Evolutionary conservation across 495 filamentous ascomycete species (phyloP), one percentile per base, ranked within the genome.

Genomic region (Neurospora sp.): DNA sequence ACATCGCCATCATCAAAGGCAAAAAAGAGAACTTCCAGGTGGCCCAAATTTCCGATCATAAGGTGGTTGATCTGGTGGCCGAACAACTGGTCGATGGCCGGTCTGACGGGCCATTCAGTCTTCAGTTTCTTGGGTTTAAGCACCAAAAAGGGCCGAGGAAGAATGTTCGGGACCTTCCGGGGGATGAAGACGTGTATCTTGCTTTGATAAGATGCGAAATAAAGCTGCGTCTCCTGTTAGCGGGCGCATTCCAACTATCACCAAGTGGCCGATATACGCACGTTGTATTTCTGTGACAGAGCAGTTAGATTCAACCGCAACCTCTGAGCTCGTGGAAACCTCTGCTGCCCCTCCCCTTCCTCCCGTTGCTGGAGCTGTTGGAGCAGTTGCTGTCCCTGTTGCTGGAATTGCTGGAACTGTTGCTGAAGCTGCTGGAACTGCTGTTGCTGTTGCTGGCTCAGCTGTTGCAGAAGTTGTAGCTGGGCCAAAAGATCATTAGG

Each of bases 1-100:
- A 96, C 90, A 80, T 99, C 95, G 6, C 96, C 96, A 74, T 97
- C 94, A 76, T 98, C 96, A 71, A 90, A 94, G 12, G 85, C 89
- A 59, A 91, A 83, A 3, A 95, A 80, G 22, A 98, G 73, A 14
- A 97, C 88, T 80, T 99, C 96, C 65, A 94, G 87, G 39, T 88
- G 81, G 3, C 96, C 96, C 3, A 99, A 82, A 69, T 92, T 88
- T 47, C 94, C 92, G 22, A 97, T 85, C 41, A 93, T 85, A 3
- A 99, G 81, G 71, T 90, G 87, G 76, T 96, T 98, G 71, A 97
- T 88, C 22, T 87, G 86, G 80, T 98, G 94, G 0, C 90, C 89
- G 18, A 84, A 80, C 0, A 53, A 41, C 0, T 70, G 77, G 73
- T 92, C 87, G 20, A 96, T 83, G 69, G 85, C 86, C 0, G 90